Percentiles rank a stretch among this genome's conserved stretches.
Evolutionary conservation across 176 grass and related monocot species (phyloP).

Genomic region (Aegilops bicornis): DNA sequence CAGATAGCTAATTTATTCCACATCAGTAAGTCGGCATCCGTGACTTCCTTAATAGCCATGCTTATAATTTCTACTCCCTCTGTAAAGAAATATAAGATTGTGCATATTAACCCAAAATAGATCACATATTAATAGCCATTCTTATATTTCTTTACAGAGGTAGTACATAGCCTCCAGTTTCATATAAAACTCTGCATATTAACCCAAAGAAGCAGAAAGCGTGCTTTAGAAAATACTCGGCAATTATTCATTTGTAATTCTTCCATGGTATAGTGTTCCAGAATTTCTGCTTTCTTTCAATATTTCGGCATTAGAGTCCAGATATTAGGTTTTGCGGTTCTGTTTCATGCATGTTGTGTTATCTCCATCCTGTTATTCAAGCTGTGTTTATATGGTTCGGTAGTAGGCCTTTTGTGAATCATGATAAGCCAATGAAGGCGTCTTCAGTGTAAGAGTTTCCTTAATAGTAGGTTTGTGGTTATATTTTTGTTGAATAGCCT

Average conservation of each 20-base stretch:
- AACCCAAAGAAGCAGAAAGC: neutral
- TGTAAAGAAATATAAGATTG: too few relatives aligned
- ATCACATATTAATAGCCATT: neutral
- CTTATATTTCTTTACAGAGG: neutral
- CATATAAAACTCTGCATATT: neutral
- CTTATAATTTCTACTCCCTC: neutral
- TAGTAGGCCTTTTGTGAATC: neutral
- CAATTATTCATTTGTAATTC: neutral
- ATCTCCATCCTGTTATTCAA: neutral
- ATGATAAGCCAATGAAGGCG: neutral
- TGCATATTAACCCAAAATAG: too few relatives aligned
- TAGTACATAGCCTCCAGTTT: neutral
- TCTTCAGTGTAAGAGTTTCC: neutral
- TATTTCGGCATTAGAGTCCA: neutral
- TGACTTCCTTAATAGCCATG: conserved; percentile 8
- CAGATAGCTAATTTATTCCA: neutral
- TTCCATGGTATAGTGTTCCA: neutral
- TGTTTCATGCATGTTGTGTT: neutral
- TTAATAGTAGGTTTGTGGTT: neutral
- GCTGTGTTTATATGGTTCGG: conserved; percentile 10
- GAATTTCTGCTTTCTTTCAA: neutral
- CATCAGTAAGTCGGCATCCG: neutral
- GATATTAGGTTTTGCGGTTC: neutral
- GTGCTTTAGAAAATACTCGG: neutral
- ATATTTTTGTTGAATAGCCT: neutral